These are phyloP conservation scores for Isoetes engelmannii DNA, from an alignment of 83 land plant genomes.

Conservation along the genomic window DNA sequence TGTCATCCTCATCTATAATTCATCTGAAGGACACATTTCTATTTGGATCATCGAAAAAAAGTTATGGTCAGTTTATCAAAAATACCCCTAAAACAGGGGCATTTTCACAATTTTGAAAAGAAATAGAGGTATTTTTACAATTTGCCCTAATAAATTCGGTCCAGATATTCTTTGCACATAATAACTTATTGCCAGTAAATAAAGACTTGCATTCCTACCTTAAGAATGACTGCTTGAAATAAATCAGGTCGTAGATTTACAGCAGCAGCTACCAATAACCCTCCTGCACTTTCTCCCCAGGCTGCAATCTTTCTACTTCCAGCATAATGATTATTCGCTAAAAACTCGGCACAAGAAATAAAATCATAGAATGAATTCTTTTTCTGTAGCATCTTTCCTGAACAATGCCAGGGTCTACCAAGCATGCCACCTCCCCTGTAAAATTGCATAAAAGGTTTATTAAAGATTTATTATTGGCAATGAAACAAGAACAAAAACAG, in stretches of 20 bases:
- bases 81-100: too few relatives aligned
- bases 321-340: slow-evolving; percentile 64
- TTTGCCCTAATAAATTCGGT: too few relatives aligned
- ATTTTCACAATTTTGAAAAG: too few relatives aligned
- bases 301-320: slow-evolving; percentile 50
- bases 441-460: neutral
- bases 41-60: too few relatives aligned
- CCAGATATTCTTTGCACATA: too few relatives aligned
- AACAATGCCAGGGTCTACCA: slow-evolving; percentile 76
- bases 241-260: slow-evolving; percentile 63
- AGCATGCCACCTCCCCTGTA: slow-evolving; percentile 81
- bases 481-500: neutral
- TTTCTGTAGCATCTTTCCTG: slow-evolving; percentile 61
- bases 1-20: too few relatives aligned
- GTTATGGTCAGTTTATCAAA: too few relatives aligned
- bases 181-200: too few relatives aligned
- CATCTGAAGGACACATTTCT: too few relatives aligned
- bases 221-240: slow-evolving; percentile 70
- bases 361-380: slow-evolving; percentile 78
- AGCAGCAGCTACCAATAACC: slow-evolving; percentile 70
- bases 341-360: slow-evolving; percentile 57
- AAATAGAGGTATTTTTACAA: too few relatives aligned
- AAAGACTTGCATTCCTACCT: too few relatives aligned
- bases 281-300: slow-evolving; percentile 83
- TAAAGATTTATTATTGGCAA: neutral